phyloP scores from a whole-genome alignment of 83 land plant genomes.

The Picea abies region DNA sequence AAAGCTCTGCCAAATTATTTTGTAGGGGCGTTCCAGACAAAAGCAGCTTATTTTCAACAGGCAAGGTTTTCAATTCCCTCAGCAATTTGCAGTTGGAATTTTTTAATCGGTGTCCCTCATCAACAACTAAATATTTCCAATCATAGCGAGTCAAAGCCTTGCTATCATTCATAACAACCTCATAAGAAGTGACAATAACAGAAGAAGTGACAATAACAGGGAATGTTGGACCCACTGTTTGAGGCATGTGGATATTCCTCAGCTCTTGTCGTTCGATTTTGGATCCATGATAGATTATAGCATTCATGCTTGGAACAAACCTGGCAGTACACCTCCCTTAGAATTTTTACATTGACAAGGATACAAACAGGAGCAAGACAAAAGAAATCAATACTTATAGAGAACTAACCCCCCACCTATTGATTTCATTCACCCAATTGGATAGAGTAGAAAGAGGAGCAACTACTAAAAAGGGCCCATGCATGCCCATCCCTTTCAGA shows the following conservation, averaged over 20 bases:
- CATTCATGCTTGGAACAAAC: constrained; percentile 68
- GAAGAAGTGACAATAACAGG: no score
- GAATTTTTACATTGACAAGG: not conserved
- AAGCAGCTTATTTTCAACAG: no score
- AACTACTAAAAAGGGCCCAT: constrained; percentile 80
- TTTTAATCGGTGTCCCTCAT: no score
- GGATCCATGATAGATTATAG: constrained; percentile 84
- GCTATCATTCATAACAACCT: constrained; percentile 69
- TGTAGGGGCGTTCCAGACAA: no score
- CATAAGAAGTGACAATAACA: constrained; percentile 90
- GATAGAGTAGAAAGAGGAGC: constrained; percentile 95
- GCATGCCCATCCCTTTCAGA: constrained; percentile 66
- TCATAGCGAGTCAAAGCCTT: no score
- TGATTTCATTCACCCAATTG: constrained; percentile 78
- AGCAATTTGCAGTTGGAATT: no score
- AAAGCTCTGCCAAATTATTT: constrained; percentile 18
- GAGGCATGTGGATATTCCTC: constrained; percentile 66
- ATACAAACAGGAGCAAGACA: not conserved
- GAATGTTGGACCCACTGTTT: constrained; percentile 55
- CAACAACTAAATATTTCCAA: no score
- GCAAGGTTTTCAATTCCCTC: no score
- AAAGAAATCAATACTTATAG: not conserved
- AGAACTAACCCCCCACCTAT: not conserved
- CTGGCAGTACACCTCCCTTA: constrained; percentile 27
- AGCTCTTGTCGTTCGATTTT: constrained; percentile 62